Evolutionary conservation across 306 rosid genomes (phyloP), one percentile per base, ranked within the genome.

Genomic region (Dalbergia oliveri): DNA sequence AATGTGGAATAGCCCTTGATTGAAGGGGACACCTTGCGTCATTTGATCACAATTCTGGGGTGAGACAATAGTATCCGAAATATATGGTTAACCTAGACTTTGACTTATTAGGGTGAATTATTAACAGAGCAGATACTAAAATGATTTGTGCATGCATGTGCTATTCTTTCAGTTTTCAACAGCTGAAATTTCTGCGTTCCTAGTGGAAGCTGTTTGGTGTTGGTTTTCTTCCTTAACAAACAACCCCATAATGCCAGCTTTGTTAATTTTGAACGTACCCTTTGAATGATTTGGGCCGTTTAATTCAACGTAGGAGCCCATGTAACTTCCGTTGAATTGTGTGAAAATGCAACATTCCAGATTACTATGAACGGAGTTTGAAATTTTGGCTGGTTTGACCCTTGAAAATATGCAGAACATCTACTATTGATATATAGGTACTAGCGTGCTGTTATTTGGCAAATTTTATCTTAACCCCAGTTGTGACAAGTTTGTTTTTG

Each of bases 1-100:
- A 39, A 71, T 64, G 69, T 70, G 44, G 75, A 82, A 53, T 72
- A 65, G 76, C 79, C 83, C 80, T 78, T 83, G 80, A 78, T 66
- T 83, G 80, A 78, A 83, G 76, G 86, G 76, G 43, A 21, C 66
- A 11, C 70, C 64, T 65, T 72, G 59, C 83, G 59, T 83, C 83
- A 78, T 83, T 78, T 65, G 77, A 63, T 43, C 51, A 57, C 13
- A 83, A 72, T 72, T 62, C 2, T 72, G 57, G 73, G 23, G 8
- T 7, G 13, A 69, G 69, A 64, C 26, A 59, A 19, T 21, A 5
- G 62, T 12, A 41, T 80, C 47, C 64, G 12, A 72, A 71, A 78
- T 65, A 66, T 83, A 56, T 83, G 66, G 65, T 79, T 72, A 78
- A 47, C 76, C 39, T 47, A 72, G 53, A 83, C 83, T 78, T 83